These are phyloP conservation scores for Paracoccidioides lutzii DNA, from an alignment of 2,329 filamentous ascomycete species.

Conservation along the genomic window DNA sequence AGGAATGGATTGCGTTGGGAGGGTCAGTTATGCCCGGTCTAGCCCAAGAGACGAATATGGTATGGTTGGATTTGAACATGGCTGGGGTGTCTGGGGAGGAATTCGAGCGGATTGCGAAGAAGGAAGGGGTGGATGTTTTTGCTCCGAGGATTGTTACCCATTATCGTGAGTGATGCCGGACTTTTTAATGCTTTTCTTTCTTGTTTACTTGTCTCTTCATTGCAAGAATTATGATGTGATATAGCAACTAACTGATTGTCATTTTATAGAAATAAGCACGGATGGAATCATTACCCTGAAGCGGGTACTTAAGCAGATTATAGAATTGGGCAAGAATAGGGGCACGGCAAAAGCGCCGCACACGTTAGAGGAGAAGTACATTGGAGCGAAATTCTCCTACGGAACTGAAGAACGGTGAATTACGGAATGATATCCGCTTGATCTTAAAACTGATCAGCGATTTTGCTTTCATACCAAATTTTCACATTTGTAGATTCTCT, in stretches of 20 bases:
- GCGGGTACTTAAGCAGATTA: slow-evolving; percentile 16
- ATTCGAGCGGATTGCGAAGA: slow-evolving; percentile 42
- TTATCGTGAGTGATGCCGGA: slow-evolving; percentile 39
- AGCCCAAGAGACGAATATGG: slow-evolving; percentile 78
- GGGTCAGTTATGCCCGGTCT: slow-evolving; percentile 46
- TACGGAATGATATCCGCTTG: neutral
- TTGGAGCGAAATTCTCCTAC: neutral
- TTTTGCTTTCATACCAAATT: neutral
- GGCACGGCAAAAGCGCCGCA: no score
- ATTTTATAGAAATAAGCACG: slow-evolving; percentile 30
- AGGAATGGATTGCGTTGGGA: slow-evolving; percentile 55
- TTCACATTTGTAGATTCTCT: neutral
- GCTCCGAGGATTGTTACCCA: slow-evolving; percentile 54
- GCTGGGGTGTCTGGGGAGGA: slow-evolving; percentile 42
- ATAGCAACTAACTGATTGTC: slow-evolving; percentile 21
- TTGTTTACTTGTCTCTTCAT: neutral
- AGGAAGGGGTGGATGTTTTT: slow-evolving; percentile 44
- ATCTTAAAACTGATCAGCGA: neutral
- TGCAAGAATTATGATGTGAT: neutral
- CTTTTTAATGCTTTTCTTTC: neutral
- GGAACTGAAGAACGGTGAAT: neutral
- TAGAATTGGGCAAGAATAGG: neutral
- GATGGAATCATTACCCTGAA: slow-evolving; percentile 19
- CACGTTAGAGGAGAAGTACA: neutral
- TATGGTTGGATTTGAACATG: slow-evolving; percentile 63